phyloP scores from a whole-genome alignment of 192 early-diverging fungal genomes.

The Coemansia sp. region DNA sequence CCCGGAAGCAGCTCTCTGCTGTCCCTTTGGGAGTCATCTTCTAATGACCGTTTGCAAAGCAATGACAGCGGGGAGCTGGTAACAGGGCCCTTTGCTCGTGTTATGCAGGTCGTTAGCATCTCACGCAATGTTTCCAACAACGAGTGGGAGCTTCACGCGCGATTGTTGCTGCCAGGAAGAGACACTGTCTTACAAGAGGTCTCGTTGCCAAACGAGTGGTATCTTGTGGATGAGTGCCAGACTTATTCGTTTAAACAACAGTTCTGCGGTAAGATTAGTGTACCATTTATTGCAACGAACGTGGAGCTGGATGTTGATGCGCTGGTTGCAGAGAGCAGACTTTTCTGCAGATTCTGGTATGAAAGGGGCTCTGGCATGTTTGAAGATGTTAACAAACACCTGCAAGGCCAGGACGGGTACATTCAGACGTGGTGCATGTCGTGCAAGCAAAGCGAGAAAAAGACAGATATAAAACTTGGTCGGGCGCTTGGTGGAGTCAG shows the following conservation, averaged over 20 bases:
- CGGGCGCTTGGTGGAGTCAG: slow-evolving; percentile 18
- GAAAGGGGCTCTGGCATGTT: slow-evolving; percentile 55
- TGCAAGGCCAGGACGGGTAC: slow-evolving; percentile 7
- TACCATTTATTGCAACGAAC: slow-evolving; percentile 32
- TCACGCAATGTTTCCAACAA: slow-evolving; percentile 20
- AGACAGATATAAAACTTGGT: slow-evolving; percentile 18
- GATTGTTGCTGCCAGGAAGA: slow-evolving; percentile 56
- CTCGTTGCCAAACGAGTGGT: slow-evolving; percentile 58
- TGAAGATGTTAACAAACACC: slow-evolving; percentile 55
- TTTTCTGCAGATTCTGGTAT: slow-evolving; percentile 63
- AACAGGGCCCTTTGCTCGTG: slow-evolving; percentile 18
- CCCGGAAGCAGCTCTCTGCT: slow-evolving; percentile 12
- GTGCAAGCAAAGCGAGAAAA: slow-evolving; percentile 26
- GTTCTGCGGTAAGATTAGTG: slow-evolving; percentile 55
- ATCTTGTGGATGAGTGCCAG: slow-evolving; percentile 58
- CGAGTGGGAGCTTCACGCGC: slow-evolving; percentile 56
- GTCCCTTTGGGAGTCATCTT: slow-evolving; percentile 20
- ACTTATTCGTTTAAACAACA: slow-evolving; percentile 38
- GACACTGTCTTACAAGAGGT: slow-evolving; percentile 61
- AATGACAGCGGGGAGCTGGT: background rate
- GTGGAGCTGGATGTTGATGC: slow-evolving; percentile 30
- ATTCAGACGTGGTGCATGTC: slow-evolving; percentile 33
- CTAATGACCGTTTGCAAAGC: background rate
- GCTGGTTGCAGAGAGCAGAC: slow-evolving; percentile 22
- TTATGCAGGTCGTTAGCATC: slow-evolving; percentile 34